Percentiles rank a stretch among this genome's conserved stretches.
Conservation (phyloP, 495 filamentous ascomycete genomes). For the Penicillium subrubescens region DNA sequence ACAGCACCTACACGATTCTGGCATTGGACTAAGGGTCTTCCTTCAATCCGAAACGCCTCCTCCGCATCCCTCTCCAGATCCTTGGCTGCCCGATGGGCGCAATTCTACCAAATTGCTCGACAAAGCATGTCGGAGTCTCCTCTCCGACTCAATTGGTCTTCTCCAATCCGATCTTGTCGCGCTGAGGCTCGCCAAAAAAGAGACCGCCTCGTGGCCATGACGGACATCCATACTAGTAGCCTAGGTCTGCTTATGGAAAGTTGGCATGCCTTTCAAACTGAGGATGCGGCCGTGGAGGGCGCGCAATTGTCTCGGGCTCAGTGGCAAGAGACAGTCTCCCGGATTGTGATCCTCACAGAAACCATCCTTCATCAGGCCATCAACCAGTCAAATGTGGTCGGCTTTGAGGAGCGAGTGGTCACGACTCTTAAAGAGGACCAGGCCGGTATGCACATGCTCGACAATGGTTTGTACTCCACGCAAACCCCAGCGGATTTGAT, state of each 20-base stretch:
- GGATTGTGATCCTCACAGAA: conserved; percentile 78
- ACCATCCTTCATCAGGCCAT: conserved; percentile 61
- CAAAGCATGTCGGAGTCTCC: conserved; percentile 65
- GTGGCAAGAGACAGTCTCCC: conserved; percentile 72
- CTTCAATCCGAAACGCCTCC: conserved; percentile 53
- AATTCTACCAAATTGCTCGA: conserved; percentile 79
- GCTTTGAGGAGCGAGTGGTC: conserved; percentile 78
- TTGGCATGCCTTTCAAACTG: conserved; percentile 63
- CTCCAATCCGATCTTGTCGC: conserved; percentile 69
- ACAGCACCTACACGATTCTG: conserved; percentile 74
- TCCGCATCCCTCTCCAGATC: conserved; percentile 5
- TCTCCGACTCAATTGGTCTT: conserved; percentile 58
- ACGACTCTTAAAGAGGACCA: conserved; percentile 62
- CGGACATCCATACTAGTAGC: conserved; percentile 80
- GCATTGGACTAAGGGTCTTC: conserved; percentile 64
- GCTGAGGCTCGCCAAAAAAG: conserved; percentile 71
- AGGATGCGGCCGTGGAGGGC: conserved; percentile 40
- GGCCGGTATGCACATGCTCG: conserved; percentile 40
- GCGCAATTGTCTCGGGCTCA: conserved; percentile 46
- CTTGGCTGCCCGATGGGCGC: conserved; percentile 54
- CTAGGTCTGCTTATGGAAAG: conserved; percentile 85
- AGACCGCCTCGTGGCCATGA: conserved; percentile 62
- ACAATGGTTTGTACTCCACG: conserved; percentile 18
- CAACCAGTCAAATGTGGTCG: conserved; percentile 48
- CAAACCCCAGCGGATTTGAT: conserved; percentile 60